Conservation (phyloP, 305 asterid species). For the Fraxinus paxiana region DNA sequence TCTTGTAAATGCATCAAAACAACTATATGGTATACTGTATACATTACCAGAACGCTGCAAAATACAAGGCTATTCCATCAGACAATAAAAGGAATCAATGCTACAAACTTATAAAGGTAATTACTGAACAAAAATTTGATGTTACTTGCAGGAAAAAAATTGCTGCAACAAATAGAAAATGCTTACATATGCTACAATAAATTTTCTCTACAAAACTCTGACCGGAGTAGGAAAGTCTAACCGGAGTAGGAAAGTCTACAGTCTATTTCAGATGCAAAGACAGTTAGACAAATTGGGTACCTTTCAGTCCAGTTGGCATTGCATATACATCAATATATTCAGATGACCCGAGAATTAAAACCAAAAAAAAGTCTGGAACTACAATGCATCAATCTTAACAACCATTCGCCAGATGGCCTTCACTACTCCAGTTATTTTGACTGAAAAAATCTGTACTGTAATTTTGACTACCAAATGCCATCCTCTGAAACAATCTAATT, state of each 20-base stretch:
- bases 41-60: neutral
- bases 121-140: constrained; percentile 20
- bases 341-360: neutral
- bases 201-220: constrained; percentile 31
- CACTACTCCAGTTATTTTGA: constrained; percentile 38
- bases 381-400: constrained; percentile 18
- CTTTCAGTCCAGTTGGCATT: constrained; percentile 26
- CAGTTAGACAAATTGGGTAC: constrained; percentile 18
- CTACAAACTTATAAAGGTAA: constrained; percentile 25
- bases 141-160: constrained; percentile 44
- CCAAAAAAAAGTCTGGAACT: neutral
- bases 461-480: constrained; percentile 76
- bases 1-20: neutral
- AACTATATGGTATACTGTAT: neutral
- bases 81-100: neutral
- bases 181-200: constrained; percentile 21
- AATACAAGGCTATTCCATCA: neutral
- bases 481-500: constrained; percentile 61
- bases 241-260: neutral
- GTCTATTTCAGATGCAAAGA: neutral
- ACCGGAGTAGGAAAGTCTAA: neutral
- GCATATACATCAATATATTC: constrained; percentile 22
- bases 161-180: constrained; percentile 27
- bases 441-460: constrained; percentile 62
- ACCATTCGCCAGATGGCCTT: constrained; percentile 18